Evolutionary conservation across 352 stramenopile genomes (phyloP), one percentile per base, ranked within the genome.

Genomic region (Pseudoperonospora humuli): DNA sequence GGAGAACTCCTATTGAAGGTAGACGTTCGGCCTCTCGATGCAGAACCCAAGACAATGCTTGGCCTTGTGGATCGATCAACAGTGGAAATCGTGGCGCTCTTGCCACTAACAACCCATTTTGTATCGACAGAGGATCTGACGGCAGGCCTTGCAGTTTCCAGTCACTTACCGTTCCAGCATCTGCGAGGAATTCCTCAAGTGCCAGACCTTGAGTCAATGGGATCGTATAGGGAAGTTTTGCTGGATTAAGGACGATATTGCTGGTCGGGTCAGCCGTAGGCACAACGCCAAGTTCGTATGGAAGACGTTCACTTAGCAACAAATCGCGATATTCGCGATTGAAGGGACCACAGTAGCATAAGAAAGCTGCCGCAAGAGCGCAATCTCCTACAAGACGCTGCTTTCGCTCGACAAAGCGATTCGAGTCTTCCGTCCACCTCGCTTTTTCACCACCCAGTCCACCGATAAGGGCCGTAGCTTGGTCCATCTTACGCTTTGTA

Each of bases 281-380:
- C 9, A 65, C 49, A 36, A 54, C 56, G n/a, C 58, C 64, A 2
- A 95, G 58, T 35, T 94, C 85, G 13, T 70, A 60, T 1, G 70
- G 72, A 27, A 96, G 64, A 21, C 70, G 76, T 14, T 80, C 47
- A 28, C 67, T 58, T 21, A 84, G 39, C n/a, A 87, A 43, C 20
- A 83, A 29, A 18, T 83, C 61, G n/a, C 77, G 72, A 39, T 77
- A 90, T 17, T 86, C 77, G 9, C 86, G 74, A 55, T 96, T 96
- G 47, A 96, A 96, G 2, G 86, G 84, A 0, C 86, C 87, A 36
- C 80, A 91, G 55, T 97, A 97, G 26, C 69, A 79, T 37, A 96
- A 50, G 43, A 96, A 96, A 1, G 88, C 86, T 14, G 76, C 77
- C 5, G 80, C 81, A 8, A 96, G 46, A 7, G 83, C 84, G 7